Percentiles rank a stretch among this genome's conserved stretches.
Conservation (phyloP, 495 filamentous ascomycete species). For the Sordaria brevicollis region DNA sequence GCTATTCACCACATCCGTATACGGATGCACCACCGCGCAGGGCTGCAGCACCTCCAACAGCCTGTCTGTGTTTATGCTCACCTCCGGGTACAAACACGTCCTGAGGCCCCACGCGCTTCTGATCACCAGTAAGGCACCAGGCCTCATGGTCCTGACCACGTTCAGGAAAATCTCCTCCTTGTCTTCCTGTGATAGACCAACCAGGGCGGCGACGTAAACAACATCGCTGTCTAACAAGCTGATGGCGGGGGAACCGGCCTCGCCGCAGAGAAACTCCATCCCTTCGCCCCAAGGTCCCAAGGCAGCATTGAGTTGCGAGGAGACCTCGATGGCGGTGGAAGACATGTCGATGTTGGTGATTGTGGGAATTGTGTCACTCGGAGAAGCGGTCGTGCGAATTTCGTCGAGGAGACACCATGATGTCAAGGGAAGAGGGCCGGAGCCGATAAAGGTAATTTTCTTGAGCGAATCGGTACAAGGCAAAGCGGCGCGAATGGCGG, state of each 20-base stretch:
- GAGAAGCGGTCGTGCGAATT: background rate
- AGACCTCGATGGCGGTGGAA: slow-evolving; percentile 10
- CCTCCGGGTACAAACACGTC: slow-evolving; percentile 20
- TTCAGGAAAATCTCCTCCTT: slow-evolving; percentile 19
- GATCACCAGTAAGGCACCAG: slow-evolving; percentile 15
- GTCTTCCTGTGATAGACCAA: slow-evolving; percentile 14
- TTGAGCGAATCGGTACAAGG: background rate
- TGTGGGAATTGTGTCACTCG: background rate
- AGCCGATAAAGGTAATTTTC: slow-evolving; percentile 21
- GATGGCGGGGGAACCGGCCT: slow-evolving; percentile 2
- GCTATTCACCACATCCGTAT: slow-evolving; percentile 20
- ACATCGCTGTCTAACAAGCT: slow-evolving; percentile 17
- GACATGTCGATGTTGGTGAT: slow-evolving; percentile 18
- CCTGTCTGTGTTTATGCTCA: slow-evolving; percentile 12
- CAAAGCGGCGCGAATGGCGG: slow-evolving; percentile 15
- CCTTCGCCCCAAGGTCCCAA: slow-evolving; percentile 11
- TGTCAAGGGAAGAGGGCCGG: slow-evolving; percentile 19
- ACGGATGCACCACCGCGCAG: slow-evolving; percentile 19
- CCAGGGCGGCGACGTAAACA: slow-evolving; percentile 22
- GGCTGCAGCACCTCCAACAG: slow-evolving; percentile 11
- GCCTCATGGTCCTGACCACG: slow-evolving; percentile 11
- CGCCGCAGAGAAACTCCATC: slow-evolving; percentile 21
- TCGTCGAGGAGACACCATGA: slow-evolving; percentile 16
- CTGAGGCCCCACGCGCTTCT: slow-evolving; percentile 18
- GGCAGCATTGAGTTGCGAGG: slow-evolving; percentile 2